Evolutionary conservation across 306 rosid species (phyloP).

Genomic region (Erythrophleum fordii): DNA sequence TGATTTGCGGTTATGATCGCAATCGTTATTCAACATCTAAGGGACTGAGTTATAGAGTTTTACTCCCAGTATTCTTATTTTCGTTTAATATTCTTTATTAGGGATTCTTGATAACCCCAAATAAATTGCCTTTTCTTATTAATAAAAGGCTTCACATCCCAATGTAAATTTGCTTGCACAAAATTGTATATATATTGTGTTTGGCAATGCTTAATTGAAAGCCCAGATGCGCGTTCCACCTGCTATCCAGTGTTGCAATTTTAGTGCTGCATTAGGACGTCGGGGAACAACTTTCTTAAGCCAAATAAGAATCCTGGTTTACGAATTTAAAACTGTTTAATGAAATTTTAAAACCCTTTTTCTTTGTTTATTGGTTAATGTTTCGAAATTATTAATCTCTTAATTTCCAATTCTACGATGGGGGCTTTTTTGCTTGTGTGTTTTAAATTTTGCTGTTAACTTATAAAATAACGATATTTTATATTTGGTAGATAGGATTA

Average conservation of each 20-base stretch:
- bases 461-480: no score
- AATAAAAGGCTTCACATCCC: slow-evolving; percentile 34
- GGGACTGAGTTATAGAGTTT: slow-evolving; percentile 64
- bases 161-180: slow-evolving; percentile 21
- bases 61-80: background rate
- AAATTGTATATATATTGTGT: slow-evolving; percentile 3
- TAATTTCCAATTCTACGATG: background rate
- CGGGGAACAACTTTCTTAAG: slow-evolving; percentile 56
- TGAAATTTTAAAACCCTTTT: no score
- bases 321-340: no score
- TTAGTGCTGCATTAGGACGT: slow-evolving; percentile 65
- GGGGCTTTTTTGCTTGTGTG: background rate
- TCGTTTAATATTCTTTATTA: no score
- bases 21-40: slow-evolving; percentile 77
- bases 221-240: slow-evolving; percentile 62
- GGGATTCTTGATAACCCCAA: no score
- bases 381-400: background rate
- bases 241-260: slow-evolving; percentile 68
- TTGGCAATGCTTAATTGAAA: slow-evolving; percentile 25
- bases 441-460: background rate
- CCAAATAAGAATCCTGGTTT: no score
- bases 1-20: slow-evolving; percentile 88
- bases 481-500: slow-evolving; percentile 9
- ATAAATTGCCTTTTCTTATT: background rate
- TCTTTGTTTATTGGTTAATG: no score